A percentile compares a stretch with the other conserved stretches of the same genome.
These are phyloP conservation scores for Leishmania braziliensis DNA, from an alignment of 208 protist species.

Conservation along the genomic window DNA sequence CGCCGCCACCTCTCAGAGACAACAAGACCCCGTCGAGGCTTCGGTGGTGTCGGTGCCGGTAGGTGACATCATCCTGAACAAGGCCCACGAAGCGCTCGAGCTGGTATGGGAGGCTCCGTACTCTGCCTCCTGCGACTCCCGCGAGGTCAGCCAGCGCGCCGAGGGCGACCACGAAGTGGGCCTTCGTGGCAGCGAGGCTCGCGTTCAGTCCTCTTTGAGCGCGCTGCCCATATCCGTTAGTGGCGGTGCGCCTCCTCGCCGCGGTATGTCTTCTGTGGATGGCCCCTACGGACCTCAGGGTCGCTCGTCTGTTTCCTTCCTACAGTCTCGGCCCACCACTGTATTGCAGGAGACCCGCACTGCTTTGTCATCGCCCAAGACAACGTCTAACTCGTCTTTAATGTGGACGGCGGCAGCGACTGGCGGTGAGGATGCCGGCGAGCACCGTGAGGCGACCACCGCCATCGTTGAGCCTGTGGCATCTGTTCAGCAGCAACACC, in stretches of 20 bases:
- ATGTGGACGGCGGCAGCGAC: background rate
- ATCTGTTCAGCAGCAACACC: conserved; percentile 10
- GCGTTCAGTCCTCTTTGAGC: background rate
- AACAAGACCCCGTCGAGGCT: conserved; percentile 6
- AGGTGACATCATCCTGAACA: conserved; percentile 68
- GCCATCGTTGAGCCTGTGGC: background rate
- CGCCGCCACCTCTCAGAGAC: background rate
- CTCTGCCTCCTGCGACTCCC: background rate
- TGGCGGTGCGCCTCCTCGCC: background rate
- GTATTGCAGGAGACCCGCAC: background rate
- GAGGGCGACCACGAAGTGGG: background rate
- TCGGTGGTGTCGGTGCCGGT: conserved; percentile 23
- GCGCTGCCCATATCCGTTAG: conserved; percentile 10
- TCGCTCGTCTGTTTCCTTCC: background rate
- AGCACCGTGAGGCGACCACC: conserved; percentile 18
- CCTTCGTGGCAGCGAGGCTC: background rate
- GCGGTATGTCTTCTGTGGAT: background rate
- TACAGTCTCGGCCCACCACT: background rate
- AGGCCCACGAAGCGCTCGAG: conserved; percentile 61
- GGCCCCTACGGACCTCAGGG: conserved; percentile 5
- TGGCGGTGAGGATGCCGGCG: conserved; percentile 33
- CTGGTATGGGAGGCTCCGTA: background rate
- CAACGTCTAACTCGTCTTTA: background rate
- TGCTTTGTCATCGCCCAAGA: background rate
- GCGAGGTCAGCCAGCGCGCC: background rate